Evolutionary conservation across 306 rosid species (phyloP), one percentile per base, ranked within the genome.

Genomic region (Astragalus membranaceus): DNA sequence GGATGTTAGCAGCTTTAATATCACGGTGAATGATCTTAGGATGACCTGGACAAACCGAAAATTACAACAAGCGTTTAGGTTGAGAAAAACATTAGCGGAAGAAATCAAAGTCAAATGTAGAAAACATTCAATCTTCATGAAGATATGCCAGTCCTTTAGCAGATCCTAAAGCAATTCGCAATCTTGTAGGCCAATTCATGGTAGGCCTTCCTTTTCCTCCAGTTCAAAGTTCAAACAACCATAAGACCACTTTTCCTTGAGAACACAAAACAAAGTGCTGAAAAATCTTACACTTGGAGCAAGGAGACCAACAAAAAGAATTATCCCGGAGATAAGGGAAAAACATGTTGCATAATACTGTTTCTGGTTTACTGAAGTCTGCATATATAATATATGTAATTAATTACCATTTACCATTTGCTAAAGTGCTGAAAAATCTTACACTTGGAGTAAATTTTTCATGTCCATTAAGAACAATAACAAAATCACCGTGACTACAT

Each of bases 1-100:
- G 97, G 62, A 94, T 94, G 67, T 91, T 94, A 14, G 99, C 82
- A 30, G 96, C 74, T 77, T 94, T 94, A 64, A 94, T 94, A 80
- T 94, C 99, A 20, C 99, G 97, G 58, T 94, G 99, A 71, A 94
- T 94, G 72, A 94, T 94, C 86, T 91, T 94, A 20, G 99, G 99
- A 77, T 94, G 95, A 79, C 99, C 99, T 94, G 83, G 48, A 80
- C 6, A 50, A 33, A 53, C 11, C 43, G 41, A 75, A 15, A 75
- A 66, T 17, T 8, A 64, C 9, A 44, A 49, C 41, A 39, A 75
- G 54, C 33, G 57, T 48, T 69, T 4, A 66, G 75, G 43, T 49
- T 29, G 12, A 48, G 51, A 60, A 11, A 69, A 46, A 13, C 5
- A 39, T 39, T 37, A 70, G 12, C 20, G 23, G 9, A 30, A 79